Percentiles rank a stretch among this genome's conserved stretches.
These are phyloP conservation scores for Quillaja saponaria DNA, from an alignment of 306 rosid genomes.

Conservation along the genomic window DNA sequence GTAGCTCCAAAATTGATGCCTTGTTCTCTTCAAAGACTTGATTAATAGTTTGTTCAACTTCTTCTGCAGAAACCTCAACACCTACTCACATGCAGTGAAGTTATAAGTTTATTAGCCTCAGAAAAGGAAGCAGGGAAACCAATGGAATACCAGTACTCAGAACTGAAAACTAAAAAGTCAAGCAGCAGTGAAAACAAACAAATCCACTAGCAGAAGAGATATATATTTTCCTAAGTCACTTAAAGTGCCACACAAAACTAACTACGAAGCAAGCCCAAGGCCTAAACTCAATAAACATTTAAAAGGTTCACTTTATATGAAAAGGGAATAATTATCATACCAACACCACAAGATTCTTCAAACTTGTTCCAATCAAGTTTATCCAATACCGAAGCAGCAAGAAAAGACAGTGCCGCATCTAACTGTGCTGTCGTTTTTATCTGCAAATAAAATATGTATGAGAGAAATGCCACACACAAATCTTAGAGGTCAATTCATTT, in stretches of 20 bases:
- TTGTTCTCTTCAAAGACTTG: conserved; percentile 75
- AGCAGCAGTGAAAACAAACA: conserved; percentile 5
- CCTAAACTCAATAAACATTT: conserved; percentile 18
- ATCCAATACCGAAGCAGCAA: conserved; percentile 48
- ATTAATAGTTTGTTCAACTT: conserved; percentile 58
- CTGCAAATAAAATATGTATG: conserved; percentile 44
- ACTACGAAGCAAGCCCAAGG: conserved; percentile 11
- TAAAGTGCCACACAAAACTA: conserved; percentile 1
- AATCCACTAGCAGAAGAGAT: conserved; percentile 13
- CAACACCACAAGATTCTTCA: conserved; percentile 94
- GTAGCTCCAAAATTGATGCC: conserved; percentile 64
- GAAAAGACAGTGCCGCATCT: conserved; percentile 77
- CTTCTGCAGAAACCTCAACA: conserved; percentile 76
- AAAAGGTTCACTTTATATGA: background rate
- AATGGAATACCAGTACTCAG: background rate
- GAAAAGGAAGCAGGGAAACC: background rate
- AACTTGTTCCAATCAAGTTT: conserved; percentile 55
- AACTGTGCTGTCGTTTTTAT: conserved; percentile 82
- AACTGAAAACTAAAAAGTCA: conserved; percentile 15
- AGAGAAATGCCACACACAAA: conserved; percentile 13
- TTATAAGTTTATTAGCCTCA: conserved; percentile 12
- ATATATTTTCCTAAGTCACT: background rate
- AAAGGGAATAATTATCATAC: conserved; percentile 43
- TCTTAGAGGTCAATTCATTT: background rate
- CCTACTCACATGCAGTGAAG: conserved; percentile 46